Evolutionary conservation across 768 basidiomycete species (phyloP), one percentile per base, ranked within the genome.

Genomic region (Dacryopinax spathularia): DNA sequence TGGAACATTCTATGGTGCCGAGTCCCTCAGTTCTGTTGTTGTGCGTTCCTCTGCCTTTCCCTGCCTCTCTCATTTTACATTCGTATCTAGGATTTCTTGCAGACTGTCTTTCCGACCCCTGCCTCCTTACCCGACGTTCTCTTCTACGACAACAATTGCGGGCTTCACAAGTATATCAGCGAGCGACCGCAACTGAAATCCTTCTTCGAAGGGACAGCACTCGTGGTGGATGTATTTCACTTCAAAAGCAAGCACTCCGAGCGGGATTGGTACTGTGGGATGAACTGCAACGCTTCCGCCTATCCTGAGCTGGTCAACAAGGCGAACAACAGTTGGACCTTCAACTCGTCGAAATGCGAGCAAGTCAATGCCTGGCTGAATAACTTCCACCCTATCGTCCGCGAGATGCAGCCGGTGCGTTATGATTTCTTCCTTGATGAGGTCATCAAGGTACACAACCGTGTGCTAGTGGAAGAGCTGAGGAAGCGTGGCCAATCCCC

Each of bases 371-470:
- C 48, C 12, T 64, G 63, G 63, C 29, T 64, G 2, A 56, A 37
- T 1, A 56, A 56, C 2, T 64, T 60, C 18, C 48, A 71, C 0
- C 62, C 72, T 0, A 74, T 77, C 20, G 65, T 72, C 0, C 67
- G 73, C 0, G 77, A 76, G 63, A 78, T 78, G 77, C 44, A 37
- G 4, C 68, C 59, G 0, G 62, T 65, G 7, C 31, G 71, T 22
- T 77, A 74, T 63, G 68, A 75, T 15, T 78, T 78, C 62, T 76
- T 75, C 31, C 65, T 77, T 1, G 75, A 77, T 65, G 73, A 76
- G 48, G 74, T 77, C 73, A 74, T 77, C 62, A 67, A 68, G 48
- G 69, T 66, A 0, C 64, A 71, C 0, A 76, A 77, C 27, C 22
- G 33, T 7, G 34, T n/a, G 7, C n/a, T 63, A 2, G 63, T 63